Evolutionary conservation across 768 basidiomycete genomes (phyloP), one percentile per base, ranked within the genome.

Genomic region (Boletus vinaceobasis): DNA sequence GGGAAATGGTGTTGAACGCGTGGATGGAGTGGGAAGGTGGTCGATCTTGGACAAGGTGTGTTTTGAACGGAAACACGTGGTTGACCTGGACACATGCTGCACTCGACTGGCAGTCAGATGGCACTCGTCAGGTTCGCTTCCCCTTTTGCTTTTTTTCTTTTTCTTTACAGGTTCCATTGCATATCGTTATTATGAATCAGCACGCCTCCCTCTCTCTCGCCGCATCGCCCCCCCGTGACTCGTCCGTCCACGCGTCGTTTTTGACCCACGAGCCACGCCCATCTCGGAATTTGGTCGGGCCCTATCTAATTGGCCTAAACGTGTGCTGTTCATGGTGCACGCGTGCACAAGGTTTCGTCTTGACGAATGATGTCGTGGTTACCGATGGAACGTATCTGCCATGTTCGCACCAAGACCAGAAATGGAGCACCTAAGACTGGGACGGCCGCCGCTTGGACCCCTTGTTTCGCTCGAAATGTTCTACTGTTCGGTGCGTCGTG

Each of bases 21-120:
- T 56, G 52, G 59, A 50, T 39, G 47, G 48, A 43, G 53, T 56
- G 56, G 51, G 57, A 56, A 61, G 55, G 47, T 52, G 50, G 39
- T 52, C 45, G 51, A 33, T 55, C 26, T 36, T 32, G 59, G 37
- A 43, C 57, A 53, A 58, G 56, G 64, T 50, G 63, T 44, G 53
- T 62, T 62, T 44, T 50, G 55, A 51, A 45, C 40, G 19, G 53
- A 64, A 50, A 50, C 63, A 65, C 60, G 61, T 61, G 61, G 54
- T 39, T 8, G 40, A 21, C 32, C 5, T 14, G 19, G 6, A n/a
- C 51, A 27, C 53, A 40, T 54, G 52, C 37, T 55, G 31, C 52
- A 36, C 40, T 32, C 33, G 29, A 49, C 39, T n/a, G n/a, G 27
- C 47, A n/a, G 39, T 23, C 47, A 52, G 49, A 35, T n/a, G 50